A percentile compares a stretch with the other conserved stretches of the same genome.
These are phyloP conservation scores for Backusella australiensis DNA, from an alignment of 192 early-diverging fungal species.

Conservation along the genomic window DNA sequence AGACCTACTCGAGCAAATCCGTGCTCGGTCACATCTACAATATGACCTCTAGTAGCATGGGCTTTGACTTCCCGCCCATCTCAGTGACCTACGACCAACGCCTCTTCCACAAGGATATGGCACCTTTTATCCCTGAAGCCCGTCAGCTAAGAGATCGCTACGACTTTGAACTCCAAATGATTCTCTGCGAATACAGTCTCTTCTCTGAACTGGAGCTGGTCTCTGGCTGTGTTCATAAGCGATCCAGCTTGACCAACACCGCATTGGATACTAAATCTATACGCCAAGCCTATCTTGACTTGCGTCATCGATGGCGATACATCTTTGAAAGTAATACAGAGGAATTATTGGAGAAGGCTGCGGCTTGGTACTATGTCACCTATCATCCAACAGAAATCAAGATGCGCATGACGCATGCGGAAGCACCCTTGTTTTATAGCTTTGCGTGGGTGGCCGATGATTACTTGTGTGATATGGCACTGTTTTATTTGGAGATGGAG, in stretches of 20 bases:
- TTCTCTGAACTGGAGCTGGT: conserved; percentile 38
- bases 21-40: neutral
- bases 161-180: conserved; percentile 40
- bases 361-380: conserved; percentile 67
- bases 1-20: neutral
- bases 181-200: conserved; percentile 62
- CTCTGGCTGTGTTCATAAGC: conserved; percentile 21
- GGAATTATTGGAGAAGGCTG: conserved; percentile 40
- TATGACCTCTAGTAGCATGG: conserved; percentile 8
- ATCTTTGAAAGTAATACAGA: conserved; percentile 40
- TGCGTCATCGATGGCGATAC: conserved; percentile 39
- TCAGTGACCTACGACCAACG: conserved; percentile 25
- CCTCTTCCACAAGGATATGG: conserved; percentile 43
- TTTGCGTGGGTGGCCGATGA: conserved; percentile 9
- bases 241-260: conserved; percentile 27
- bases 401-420: neutral
- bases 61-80: conserved; percentile 30
- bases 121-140: conserved; percentile 49
- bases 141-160: conserved; percentile 38
- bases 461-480: neutral
- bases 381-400: conserved; percentile 44
- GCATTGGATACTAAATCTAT: conserved; percentile 41
- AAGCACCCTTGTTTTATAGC: neutral
- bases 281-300: conserved; percentile 32
- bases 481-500: neutral